Percentiles rank a stretch among this genome's conserved stretches.
Evolutionary conservation across 2,329 filamentous ascomycete species (phyloP).

Genomic region (Penicillium decumbens): DNA sequence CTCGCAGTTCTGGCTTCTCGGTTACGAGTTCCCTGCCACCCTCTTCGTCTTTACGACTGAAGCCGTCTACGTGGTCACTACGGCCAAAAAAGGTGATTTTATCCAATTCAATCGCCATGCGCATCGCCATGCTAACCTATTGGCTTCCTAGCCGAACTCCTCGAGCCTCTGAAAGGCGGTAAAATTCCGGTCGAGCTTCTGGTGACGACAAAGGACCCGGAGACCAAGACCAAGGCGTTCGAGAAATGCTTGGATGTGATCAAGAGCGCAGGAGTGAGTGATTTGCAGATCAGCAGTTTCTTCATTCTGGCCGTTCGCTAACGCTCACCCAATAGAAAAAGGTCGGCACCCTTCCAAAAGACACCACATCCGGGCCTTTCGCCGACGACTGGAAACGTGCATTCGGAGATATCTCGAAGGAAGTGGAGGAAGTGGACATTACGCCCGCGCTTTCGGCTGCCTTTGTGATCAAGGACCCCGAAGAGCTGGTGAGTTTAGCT

Average conservation of each 20-base stretch:
- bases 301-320: neutral
- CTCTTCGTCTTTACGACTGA: constrained; percentile 89
- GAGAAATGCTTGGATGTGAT: constrained; percentile 78
- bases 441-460: constrained; percentile 76
- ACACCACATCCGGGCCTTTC: constrained; percentile 79
- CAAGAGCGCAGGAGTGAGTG: constrained; percentile 75
- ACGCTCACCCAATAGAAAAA: constrained; percentile 61
- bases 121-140: constrained; percentile 4
- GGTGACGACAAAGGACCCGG: constrained; percentile 83
- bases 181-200: constrained; percentile 90
- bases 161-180: constrained; percentile 85
- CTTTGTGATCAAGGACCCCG: constrained; percentile 90
- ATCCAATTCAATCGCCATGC: neutral
- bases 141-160: constrained; percentile 69
- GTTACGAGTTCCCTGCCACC: constrained; percentile 97
- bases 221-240: constrained; percentile 87
- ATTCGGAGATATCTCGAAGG: constrained; percentile 72
- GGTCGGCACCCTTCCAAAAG: constrained; percentile 80
- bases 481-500: constrained; percentile 62
- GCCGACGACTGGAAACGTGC: constrained; percentile 93
- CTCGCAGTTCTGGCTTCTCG: constrained; percentile 87
- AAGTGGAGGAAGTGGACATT: constrained; percentile 84
- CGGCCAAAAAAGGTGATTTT: constrained; percentile 82
- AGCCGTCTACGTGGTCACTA: constrained; percentile 85
- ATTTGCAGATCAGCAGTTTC: neutral